Base-by-base conservation (phyloP, 2,329 filamentous ascomycete genomes). In the Colletotrichum godetiae region DNA sequence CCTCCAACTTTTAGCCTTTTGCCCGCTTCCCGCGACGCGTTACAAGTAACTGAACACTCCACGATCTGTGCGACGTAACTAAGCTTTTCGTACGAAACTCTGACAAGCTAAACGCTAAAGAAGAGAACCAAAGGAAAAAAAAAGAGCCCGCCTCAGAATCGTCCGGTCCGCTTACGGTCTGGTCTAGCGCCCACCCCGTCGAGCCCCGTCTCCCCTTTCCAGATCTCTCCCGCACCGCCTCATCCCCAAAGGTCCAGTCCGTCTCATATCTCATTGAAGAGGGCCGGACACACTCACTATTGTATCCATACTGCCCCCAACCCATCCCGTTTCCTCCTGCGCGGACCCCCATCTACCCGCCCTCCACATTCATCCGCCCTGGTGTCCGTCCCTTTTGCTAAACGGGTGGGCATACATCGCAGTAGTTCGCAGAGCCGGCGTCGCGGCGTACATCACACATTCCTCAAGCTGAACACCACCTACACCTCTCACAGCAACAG, bases 81-180 rank as follows among this genome's bases (percentile, higher is more conserved):
- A 55, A 65, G 62, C 52, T 56, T 49, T 65, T 29, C 59, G 19
- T 35, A 27, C 64, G 57, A 72, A 49, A 59, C 27, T 53, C 35
- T 68, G 29, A 42, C 49, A 49, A 56, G 37, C 63, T 31, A 37
- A 35, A 52, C 29, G 19, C 13, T 49, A 49, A n/a, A 49, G 5
- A 42, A 42, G 2, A 5, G 37, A 42, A 42, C 13, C 37, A 42
- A 42, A 42, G 5, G 15, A 52, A 19, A 19, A 31, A 42, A 24
- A 19, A 37, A 35, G 64, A 63, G 64, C 58, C 70, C 70, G 53
- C 53, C n/a, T 69, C 65, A 27, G 24, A 63, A 31, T 59, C 53
- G 33, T 55, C 59, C 33, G 37, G 53, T 42, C 55, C 59, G 52
- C 52, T 68, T 68, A 53, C 65, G 59, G 59, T 1, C 42, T n/a